phyloP scores from a whole-genome alignment of 2,329 filamentous ascomycete species.

The Colletotrichum tropicicola region DNA sequence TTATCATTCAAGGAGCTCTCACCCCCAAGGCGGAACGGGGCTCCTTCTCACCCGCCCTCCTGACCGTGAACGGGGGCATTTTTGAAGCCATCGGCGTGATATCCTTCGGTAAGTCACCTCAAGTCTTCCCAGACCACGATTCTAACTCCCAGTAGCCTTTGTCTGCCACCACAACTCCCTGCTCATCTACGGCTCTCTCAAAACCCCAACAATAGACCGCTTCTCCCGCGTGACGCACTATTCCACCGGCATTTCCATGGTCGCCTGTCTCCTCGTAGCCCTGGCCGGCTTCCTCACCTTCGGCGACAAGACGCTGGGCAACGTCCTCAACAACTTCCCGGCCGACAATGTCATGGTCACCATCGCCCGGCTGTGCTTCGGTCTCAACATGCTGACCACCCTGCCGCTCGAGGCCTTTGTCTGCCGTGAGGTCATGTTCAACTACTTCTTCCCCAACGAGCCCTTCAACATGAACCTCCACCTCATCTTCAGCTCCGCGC shows the following conservation, averaged over 20 bases:
- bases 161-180: slow-evolving; percentile 93
- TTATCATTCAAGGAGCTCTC: slow-evolving; percentile 83
- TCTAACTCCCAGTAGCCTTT: slow-evolving; percentile 61
- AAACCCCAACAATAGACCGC: slow-evolving; percentile 93
- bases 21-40: slow-evolving; percentile 79
- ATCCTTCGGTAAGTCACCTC: slow-evolving; percentile 77
- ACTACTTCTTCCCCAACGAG: slow-evolving; percentile 76
- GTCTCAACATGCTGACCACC: slow-evolving; percentile 98
- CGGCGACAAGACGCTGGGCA: slow-evolving; percentile 89
- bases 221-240: slow-evolving; percentile 95
- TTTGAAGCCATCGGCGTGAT: slow-evolving; percentile 98
- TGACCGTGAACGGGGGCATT: slow-evolving; percentile 86
- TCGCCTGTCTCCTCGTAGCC: slow-evolving; percentile 91
- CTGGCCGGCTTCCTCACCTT: slow-evolving; percentile 92
- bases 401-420: slow-evolving; percentile 97
- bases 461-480: slow-evolving; percentile 87
- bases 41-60: slow-evolving; percentile 71
- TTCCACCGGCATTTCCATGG: slow-evolving; percentile 87
- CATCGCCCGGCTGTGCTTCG: slow-evolving; percentile 92
- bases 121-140: not conserved
- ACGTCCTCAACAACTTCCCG: slow-evolving; percentile 98
- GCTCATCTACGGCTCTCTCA: slow-evolving; percentile 94
- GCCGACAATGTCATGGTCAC: slow-evolving; percentile 93
- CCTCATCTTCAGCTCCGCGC: slow-evolving; percentile 82
- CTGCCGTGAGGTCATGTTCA: slow-evolving; percentile 94